Base-by-base conservation (phyloP, 306 rosid species). In the Lathyrus aphaca region DNA sequence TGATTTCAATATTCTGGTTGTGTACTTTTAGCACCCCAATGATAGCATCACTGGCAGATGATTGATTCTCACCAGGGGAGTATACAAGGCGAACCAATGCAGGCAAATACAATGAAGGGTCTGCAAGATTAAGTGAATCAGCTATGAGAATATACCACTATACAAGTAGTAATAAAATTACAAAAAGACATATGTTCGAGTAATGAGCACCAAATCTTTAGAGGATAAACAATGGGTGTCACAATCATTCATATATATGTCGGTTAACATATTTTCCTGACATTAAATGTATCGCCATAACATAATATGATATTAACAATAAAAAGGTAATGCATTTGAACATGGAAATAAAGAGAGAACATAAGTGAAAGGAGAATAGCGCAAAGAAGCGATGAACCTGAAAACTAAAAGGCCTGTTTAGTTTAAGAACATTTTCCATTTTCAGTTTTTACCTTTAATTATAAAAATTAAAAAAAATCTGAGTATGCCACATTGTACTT, bases 31-130 rank as follows among this genome's bases (percentile, higher is more conserved):
- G 96, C 65, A 88, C 82, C 58, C 73, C 77, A 74, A 62, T 37
- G 68, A 91, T 67, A 62, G 96, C 85, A 80, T 78, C 87, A 50
- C 79, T 74, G 56, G 91, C 89, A 32, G 82, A 76, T 74, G 90
- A 83, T 80, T 82, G 85, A 58, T 77, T 76, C 79, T 81, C 86
- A 81, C 80, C 78, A 46, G 61, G 23, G 21, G 90, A 90, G 76
- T 71, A 83, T 74, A 93, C 77, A 57, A 85, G 88, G 72, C 25
- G 80, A 74, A 88, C 82, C 73, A 90, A 72, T 74, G 88, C 80
- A 45, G 89, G 82, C 80, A 93, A 77, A 82, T 85, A 76, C 64
- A 88, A 51, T 8, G 83, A 85, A 23, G 96, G 98, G 40, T 88
- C 98, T 93, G 94, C 89, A 83, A 62, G 75, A 79, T 44, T 57